A percentile compares a stretch with the other conserved stretches of the same genome.
phyloP scores from a whole-genome alignment of 2,329 filamentous ascomycete genomes.

The Metarhizium rileyi region DNA sequence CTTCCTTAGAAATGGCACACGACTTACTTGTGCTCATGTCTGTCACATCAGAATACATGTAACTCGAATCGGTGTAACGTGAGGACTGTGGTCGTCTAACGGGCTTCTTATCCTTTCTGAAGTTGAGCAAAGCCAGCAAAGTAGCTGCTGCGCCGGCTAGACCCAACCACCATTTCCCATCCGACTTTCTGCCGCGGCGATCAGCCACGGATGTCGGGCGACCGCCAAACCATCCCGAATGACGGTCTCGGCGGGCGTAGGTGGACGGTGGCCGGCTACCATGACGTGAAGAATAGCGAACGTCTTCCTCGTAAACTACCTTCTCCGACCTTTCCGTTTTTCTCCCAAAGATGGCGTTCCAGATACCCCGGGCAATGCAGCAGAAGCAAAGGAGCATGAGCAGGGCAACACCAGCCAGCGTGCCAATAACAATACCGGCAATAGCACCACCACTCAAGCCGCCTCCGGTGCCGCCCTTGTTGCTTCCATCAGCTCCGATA shows the following conservation, averaged over 20 bases:
- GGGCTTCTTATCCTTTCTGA: conserved; percentile 38
- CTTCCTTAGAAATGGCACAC: too few species aligned
- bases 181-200: conserved; percentile 37
- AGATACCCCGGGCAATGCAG: conserved; percentile 56
- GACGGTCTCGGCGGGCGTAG: conserved; percentile 40
- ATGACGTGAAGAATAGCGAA: conserved; percentile 40
- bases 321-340: conserved; percentile 41
- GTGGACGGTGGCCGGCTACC: conserved; percentile 31
- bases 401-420: conserved; percentile 55
- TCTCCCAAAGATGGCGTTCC: conserved; percentile 54
- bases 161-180: conserved; percentile 42
- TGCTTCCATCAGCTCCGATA: conserved; percentile 26
- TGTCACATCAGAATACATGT: conserved; percentile 38
- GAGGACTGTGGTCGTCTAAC: conserved; percentile 26
- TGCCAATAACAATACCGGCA: conserved; percentile 71
- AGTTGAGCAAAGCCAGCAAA: conserved; percentile 42
- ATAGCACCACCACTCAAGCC: conserved; percentile 62
- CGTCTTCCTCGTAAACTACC: conserved; percentile 55
- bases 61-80: conserved; percentile 43
- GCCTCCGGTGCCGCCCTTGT: conserved; percentile 29
- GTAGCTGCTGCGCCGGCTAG: conserved; percentile 41
- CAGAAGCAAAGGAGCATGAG: conserved; percentile 65
- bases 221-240: conserved; percentile 48
- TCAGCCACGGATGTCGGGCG: conserved; percentile 27
- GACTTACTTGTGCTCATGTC: conserved; percentile 41